Conservation (phyloP, 208 protist species). For the Angomonas ambiguus region DNA sequence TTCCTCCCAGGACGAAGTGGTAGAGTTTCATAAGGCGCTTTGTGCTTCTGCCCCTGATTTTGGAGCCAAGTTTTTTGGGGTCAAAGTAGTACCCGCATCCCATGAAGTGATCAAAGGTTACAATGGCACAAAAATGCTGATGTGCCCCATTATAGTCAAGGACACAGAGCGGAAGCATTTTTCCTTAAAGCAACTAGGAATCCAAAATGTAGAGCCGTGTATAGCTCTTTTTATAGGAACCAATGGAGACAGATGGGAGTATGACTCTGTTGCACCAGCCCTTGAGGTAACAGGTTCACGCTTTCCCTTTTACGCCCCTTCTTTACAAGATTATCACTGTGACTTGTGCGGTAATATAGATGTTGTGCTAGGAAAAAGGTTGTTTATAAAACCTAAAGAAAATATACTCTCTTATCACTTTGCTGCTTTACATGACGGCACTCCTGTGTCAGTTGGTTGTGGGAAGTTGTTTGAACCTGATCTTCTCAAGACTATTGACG, state of each 20-base stretch:
- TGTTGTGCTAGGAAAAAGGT: conserved; percentile 37
- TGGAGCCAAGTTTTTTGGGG: conserved; percentile 44
- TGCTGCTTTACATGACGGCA: conserved; percentile 56
- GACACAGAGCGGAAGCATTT: conserved; percentile 28
- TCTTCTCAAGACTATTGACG: conserved; percentile 32
- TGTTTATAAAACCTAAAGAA: conserved; percentile 15
- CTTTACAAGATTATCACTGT: conserved; percentile 45
- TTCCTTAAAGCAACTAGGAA: conserved; percentile 35
- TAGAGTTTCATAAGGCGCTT: conserved; percentile 65
- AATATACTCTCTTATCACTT: conserved; percentile 28
- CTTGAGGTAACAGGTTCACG: conserved; percentile 65
- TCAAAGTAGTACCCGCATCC: conserved; percentile 64
- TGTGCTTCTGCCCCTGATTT: conserved; percentile 56
- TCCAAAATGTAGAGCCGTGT: conserved; percentile 65
- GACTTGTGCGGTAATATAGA: conserved; percentile 62
- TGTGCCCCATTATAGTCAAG: conserved; percentile 68
- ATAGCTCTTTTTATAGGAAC: conserved; percentile 47
- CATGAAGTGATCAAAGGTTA: conserved; percentile 38
- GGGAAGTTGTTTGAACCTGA: conserved; percentile 45
- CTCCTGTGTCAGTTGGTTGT: conserved; percentile 65
- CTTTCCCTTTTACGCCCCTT: conserved; percentile 79
- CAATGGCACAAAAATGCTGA: conserved; percentile 39
- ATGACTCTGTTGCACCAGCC: conserved; percentile 24
- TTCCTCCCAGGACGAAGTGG: conserved; percentile 26
- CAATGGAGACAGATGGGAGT: conserved; percentile 17